These are phyloP conservation scores for Cutaneotrichosporon daszewskae DNA, from an alignment of 1,284 basidiomycete species.

Conservation along the genomic window DNA sequence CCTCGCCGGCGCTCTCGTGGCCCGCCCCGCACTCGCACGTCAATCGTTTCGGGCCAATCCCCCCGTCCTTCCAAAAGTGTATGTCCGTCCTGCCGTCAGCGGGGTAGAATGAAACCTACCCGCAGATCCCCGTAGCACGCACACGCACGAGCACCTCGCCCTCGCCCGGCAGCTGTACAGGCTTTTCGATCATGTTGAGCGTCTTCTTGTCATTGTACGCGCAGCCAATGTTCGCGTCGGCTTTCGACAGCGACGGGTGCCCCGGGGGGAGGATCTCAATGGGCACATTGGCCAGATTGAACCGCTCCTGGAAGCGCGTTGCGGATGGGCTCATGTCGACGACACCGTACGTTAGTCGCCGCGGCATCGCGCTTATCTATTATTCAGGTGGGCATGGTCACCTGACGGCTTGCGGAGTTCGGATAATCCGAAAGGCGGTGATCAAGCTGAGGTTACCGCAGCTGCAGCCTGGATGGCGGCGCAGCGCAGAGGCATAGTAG, in stretches of 20 bases:
- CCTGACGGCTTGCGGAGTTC: too few species aligned
- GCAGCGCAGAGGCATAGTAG: too few species aligned
- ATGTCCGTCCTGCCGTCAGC: slow-evolving; percentile 53
- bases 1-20: slow-evolving; percentile 48
- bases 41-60: slow-evolving; percentile 43
- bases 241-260: neutral
- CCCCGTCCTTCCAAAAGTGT: slow-evolving; percentile 53
- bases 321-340: too few species aligned
- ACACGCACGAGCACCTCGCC: slow-evolving; percentile 48
- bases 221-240: slow-evolving; percentile 35
- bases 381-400: too few species aligned
- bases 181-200: slow-evolving; percentile 45
- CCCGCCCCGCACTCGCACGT: slow-evolving; percentile 44
- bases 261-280: neutral
- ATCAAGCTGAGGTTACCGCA: too few species aligned
- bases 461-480: too few species aligned
- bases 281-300: neutral
- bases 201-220: slow-evolving; percentile 44
- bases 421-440: too few species aligned
- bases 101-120: too few species aligned
- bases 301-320: slow-evolving; percentile 1
- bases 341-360: too few species aligned
- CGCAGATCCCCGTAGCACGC: slow-evolving; percentile 49
- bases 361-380: too few species aligned
- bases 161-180: slow-evolving; percentile 32